Percentiles rank a stretch among this genome's conserved stretches.
These are phyloP conservation scores for Primulina huaijiensis DNA, from an alignment of 257 asterid species.

Conservation along the genomic window DNA sequence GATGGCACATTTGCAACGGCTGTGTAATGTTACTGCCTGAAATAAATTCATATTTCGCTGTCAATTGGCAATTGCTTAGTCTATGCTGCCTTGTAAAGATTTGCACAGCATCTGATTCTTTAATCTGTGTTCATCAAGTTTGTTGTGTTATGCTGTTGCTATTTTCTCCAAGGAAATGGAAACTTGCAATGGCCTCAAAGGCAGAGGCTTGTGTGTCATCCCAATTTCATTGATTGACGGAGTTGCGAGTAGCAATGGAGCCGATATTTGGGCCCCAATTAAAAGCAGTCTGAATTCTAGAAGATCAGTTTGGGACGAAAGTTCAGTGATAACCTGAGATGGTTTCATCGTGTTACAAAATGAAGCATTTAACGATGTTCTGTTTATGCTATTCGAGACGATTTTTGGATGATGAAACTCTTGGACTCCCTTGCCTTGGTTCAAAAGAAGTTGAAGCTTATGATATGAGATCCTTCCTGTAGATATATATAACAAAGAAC, in stretches of 20 bases:
- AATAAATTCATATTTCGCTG: not conserved
- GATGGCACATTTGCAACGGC: not conserved
- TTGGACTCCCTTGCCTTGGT: not conserved
- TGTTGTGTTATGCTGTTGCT: not conserved
- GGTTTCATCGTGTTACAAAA: not conserved
- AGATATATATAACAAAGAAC: not conserved
- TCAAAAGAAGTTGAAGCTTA: constrained; percentile 1
- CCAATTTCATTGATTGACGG: constrained; percentile 61
- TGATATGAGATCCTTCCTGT: constrained; percentile 15
- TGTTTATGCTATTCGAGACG: not conserved
- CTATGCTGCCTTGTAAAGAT: not conserved
- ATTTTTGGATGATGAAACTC: not conserved
- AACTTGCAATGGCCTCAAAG: constrained; percentile 41
- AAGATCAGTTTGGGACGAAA: constrained; percentile 27
- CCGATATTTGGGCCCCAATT: constrained; percentile 95
- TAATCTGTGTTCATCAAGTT: not conserved
- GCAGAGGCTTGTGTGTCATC: constrained; percentile 73
- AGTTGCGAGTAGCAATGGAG: constrained; percentile 79
- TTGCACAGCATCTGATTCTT: not conserved
- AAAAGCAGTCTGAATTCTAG: constrained; percentile 38
- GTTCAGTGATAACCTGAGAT: constrained; percentile 22
- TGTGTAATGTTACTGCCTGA: not conserved
- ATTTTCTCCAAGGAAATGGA: constrained; percentile 40
- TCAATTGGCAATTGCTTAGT: not conserved
- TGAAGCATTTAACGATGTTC: not conserved